A percentile compares a stretch with the other conserved stretches of the same genome.
Conservation (phyloP, 257 asterid species). For the Primulina huaijiensis region DNA sequence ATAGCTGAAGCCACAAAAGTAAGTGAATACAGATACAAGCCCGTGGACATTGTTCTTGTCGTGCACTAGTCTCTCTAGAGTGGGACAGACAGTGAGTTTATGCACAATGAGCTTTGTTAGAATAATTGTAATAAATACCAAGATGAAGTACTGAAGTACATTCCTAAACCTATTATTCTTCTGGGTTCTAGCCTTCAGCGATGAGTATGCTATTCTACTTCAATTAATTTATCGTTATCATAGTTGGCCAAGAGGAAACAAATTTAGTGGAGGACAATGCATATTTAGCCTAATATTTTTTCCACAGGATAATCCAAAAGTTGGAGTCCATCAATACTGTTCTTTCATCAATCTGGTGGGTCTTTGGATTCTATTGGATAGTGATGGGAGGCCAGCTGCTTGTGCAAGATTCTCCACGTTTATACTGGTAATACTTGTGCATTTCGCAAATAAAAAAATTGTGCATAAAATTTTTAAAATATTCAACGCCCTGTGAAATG, state of each 20-base stretch:
- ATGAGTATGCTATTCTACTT: not conserved
- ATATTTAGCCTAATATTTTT: not conserved
- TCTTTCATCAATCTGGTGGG: constrained; percentile 89
- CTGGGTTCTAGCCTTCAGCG: not conserved
- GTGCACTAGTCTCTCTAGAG: not conserved
- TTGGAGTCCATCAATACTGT: constrained; percentile 68
- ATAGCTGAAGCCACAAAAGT: not conserved
- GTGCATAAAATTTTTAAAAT: not conserved
- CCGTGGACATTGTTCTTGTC: not conserved
- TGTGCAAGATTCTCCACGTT: constrained; percentile 77
- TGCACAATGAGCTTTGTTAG: too few relatives aligned
- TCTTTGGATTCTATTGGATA: constrained; percentile 84
- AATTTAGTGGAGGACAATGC: constrained; percentile 7
- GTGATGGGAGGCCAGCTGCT: constrained; percentile 75
- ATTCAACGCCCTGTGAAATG: not conserved
- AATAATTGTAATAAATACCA: not conserved
- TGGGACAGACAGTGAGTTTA: too few relatives aligned
- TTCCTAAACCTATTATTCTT: constrained; percentile 2
- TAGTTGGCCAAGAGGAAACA: constrained; percentile 8
- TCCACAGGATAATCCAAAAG: constrained; percentile 59
- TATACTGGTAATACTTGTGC: constrained; percentile 64
- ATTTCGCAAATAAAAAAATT: not conserved
- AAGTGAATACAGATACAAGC: not conserved
- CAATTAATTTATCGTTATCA: not conserved
- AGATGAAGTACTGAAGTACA: not conserved